Percentiles rank a stretch among this genome's conserved stretches.
These are phyloP conservation scores for Komagataella ulmi DNA, from an alignment of 805 yeast genomes.

Conservation along the genomic window DNA sequence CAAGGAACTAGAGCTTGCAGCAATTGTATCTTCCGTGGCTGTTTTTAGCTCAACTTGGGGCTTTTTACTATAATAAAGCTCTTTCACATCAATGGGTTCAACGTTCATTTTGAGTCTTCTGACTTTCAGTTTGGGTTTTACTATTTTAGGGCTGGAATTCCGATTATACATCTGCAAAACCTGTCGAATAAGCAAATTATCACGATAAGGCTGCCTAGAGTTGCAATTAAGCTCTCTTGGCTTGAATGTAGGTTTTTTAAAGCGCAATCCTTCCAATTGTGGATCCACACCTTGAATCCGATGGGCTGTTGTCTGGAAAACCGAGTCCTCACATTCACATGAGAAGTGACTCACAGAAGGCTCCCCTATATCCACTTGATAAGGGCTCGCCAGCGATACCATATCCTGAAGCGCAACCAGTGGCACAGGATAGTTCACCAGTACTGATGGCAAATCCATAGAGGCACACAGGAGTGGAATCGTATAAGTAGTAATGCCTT, in stretches of 20 bases:
- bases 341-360: not conserved
- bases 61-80: not conserved
- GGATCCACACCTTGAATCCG: constrained; percentile 11
- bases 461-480: not conserved
- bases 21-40: constrained; percentile 1
- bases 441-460: not conserved
- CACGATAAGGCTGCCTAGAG: not conserved
- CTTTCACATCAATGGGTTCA: constrained; percentile 1
- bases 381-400: not conserved
- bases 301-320: not conserved
- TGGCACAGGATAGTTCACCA: not conserved
- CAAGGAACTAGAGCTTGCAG: constrained; percentile 1
- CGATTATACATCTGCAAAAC: constrained; percentile 3
- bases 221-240: not conserved
- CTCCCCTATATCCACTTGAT: not conserved
- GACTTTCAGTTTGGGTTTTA: constrained; percentile 15
- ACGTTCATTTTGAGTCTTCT: constrained; percentile 10
- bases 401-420: not conserved
- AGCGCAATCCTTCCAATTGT: constrained; percentile 11
- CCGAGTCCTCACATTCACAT: not conserved
- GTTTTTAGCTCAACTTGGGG: not conserved
- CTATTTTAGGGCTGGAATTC: constrained; percentile 8
- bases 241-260: constrained; percentile 19
- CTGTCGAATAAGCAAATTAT: not conserved
- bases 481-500: not conserved